These are phyloP conservation scores for Aurifilum marmelostoma DNA, from an alignment of 2,329 filamentous ascomycete species.

Conservation along the genomic window DNA sequence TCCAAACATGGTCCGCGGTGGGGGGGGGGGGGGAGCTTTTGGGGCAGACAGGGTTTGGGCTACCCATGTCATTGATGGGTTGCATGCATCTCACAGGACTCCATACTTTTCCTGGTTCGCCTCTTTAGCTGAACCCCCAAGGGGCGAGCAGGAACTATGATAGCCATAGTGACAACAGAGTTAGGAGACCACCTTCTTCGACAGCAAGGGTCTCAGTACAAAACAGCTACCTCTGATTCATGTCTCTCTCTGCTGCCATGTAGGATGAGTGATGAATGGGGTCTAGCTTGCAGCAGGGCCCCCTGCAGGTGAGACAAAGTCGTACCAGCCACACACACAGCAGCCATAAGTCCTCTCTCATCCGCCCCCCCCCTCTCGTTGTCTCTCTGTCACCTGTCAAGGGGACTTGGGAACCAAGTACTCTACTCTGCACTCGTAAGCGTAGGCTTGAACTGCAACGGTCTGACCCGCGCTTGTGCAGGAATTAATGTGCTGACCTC, in stretches of 20 bases:
- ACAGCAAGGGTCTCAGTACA: slow-evolving; percentile 16
- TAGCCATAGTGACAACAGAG: neutral
- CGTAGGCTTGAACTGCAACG: neutral
- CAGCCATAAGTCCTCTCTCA: neutral
- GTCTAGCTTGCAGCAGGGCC: slow-evolving; percentile 10
- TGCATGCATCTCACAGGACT: slow-evolving; percentile 6
- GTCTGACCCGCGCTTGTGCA: neutral
- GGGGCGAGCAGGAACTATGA: neutral
- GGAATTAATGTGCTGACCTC: slow-evolving; percentile 9
- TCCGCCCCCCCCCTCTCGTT: too few species aligned
- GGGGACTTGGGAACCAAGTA: neutral
- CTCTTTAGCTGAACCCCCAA: neutral
- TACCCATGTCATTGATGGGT: neutral
- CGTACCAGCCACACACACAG: slow-evolving; percentile 7
- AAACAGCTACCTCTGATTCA: slow-evolving; percentile 9
- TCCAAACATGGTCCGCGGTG: neutral
- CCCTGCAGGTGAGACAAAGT: slow-evolving; percentile 1
- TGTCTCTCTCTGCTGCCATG: slow-evolving; percentile 10
- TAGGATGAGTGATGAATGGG: slow-evolving; percentile 12
- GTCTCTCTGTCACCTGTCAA: neutral
- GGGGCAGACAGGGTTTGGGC: neutral
- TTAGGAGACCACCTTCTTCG: too few species aligned
- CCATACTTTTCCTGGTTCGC: neutral
- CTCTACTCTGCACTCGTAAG: neutral
- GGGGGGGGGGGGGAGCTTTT: too few species aligned